Evolutionary conservation across 352 stramenopile species (phyloP).

Genomic region (Blastocystis sp.): DNA sequence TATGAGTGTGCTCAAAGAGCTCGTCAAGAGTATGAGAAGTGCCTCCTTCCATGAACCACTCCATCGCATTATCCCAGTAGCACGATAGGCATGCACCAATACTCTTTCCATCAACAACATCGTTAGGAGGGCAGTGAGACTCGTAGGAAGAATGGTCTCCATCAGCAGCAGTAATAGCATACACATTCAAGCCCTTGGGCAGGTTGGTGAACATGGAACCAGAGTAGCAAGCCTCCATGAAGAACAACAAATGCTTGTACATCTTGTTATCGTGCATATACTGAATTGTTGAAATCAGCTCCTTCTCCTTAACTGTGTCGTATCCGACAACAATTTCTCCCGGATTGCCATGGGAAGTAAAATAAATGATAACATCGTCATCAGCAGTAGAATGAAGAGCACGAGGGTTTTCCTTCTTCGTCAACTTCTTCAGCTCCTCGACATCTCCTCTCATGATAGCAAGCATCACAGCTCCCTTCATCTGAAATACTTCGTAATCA

Average conservation of each 20-base stretch:
- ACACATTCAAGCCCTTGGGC: constrained; percentile 68
- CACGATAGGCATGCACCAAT: constrained; percentile 21
- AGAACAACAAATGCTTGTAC: constrained; percentile 79
- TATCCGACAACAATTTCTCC: constrained; percentile 73
- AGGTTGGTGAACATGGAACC: constrained; percentile 78
- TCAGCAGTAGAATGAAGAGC: constrained; percentile 61
- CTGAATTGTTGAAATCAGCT: constrained; percentile 68
- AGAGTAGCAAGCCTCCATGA: constrained; percentile 79
- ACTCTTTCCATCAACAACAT: constrained; percentile 55
- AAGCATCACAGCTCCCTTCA: constrained; percentile 8
- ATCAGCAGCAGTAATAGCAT: constrained; percentile 64
- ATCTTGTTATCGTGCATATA: constrained; percentile 72
- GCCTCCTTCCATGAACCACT: constrained; percentile 45
- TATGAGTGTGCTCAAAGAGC: constrained; percentile 33
- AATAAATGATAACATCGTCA: constrained; percentile 80
- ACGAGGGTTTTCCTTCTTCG: constrained; percentile 35
- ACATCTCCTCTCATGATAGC: constrained; percentile 50
- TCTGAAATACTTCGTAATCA: constrained; percentile 16
- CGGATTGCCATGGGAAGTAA: constrained; percentile 75
- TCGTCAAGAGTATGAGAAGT: constrained; percentile 29
- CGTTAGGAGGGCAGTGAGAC: constrained; percentile 67
- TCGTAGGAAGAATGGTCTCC: constrained; percentile 73
- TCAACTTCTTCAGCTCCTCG: constrained; percentile 61
- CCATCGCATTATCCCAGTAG: constrained; percentile 54
- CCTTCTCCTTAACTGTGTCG: constrained; percentile 67